Base-by-base conservation (phyloP, 2,329 filamentous ascomycete species). In the Tolypocladium ophioglossoides region DNA sequence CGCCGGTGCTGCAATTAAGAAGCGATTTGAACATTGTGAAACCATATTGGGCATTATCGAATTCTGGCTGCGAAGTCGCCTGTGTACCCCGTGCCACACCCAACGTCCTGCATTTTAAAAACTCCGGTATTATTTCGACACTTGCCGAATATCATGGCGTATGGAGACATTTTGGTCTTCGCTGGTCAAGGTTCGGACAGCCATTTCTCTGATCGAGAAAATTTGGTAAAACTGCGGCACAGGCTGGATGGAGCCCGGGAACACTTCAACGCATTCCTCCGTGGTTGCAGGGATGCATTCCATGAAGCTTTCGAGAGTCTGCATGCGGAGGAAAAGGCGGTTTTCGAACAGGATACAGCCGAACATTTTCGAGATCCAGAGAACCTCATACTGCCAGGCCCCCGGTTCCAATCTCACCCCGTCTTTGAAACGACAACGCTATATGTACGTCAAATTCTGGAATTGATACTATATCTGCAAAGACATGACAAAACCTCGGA, bases 141-240 rank as follows among this genome's bases (percentile, higher is more conserved):
- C 39, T 16, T n/a, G 30, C 14, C 35, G 27, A 27, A 20, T 16
- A 51, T 52, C 22, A 53, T 55, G 51, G 9, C 38, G 18, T 52
- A 27, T 22, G 12, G 46, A 20, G 34, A 50, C 37, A 39, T 56
- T 11, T 40, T 56, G 12, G 22, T 56, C 20, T 56, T 56, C 49
- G 52, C 55, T 14, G 55, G 55, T 5, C 55, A 56, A 46, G 55
- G 55, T 4, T 54, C 55, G 14, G 51, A 54, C 46, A 40, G 35
- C 10, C 48, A 56, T 39, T 53, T 56, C 38, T 40, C 49, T 30
- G 50, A 50, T 38, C 39, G 32, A 37, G 18, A 32, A 9, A 24
- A 27, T 32, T 50, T 49, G 16, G 11, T 46, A 41, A 32, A 47
- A 18, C 8, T 35, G 12, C 34, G 34, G 4, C 12, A 35, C 12